These are phyloP conservation scores for Fraxinus excelsior DNA, from an alignment of 257 asterid genomes.

Conservation along the genomic window DNA sequence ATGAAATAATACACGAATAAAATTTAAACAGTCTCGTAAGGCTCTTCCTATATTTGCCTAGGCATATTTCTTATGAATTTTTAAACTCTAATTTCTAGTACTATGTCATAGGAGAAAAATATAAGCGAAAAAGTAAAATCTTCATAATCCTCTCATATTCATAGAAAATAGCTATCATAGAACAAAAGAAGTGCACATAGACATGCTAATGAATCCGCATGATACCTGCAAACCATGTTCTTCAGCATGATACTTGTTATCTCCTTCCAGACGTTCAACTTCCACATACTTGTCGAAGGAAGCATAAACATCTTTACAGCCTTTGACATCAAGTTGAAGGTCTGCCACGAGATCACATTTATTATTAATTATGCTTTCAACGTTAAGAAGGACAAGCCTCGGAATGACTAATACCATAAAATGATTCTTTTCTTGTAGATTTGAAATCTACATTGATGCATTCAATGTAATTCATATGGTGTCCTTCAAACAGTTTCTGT, in stretches of 20 bases:
- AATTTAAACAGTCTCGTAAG: background rate
- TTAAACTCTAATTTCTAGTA: background rate
- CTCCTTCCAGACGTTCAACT: constrained; percentile 91
- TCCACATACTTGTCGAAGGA: constrained; percentile 87
- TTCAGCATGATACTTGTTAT: constrained; percentile 86
- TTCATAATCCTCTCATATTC: background rate
- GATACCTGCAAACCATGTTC: constrained; percentile 83
- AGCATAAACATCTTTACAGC: constrained; percentile 80
- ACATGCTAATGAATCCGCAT: background rate
- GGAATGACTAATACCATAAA: constrained; percentile 61
- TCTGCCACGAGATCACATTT: constrained; percentile 45
- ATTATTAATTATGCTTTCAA: constrained; percentile 17
- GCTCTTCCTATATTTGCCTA: background rate
- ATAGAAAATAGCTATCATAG: background rate
- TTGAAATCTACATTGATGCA: constrained; percentile 87
- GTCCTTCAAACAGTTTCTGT: constrained; percentile 92
- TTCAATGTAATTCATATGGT: constrained; percentile 83
- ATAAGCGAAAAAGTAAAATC: background rate
- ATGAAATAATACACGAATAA: constrained; percentile 13
- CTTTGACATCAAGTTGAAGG: constrained; percentile 92
- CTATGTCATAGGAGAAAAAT: background rate
- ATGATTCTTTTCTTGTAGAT: constrained; percentile 87
- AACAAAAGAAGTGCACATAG: background rate
- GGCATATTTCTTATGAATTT: background rate
- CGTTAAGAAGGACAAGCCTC: constrained; percentile 10